Percentiles rank a stretch among this genome's conserved stretches.
These are phyloP conservation scores for Haplographium delicatum DNA, from an alignment of 495 filamentous ascomycete species.

Conservation along the genomic window DNA sequence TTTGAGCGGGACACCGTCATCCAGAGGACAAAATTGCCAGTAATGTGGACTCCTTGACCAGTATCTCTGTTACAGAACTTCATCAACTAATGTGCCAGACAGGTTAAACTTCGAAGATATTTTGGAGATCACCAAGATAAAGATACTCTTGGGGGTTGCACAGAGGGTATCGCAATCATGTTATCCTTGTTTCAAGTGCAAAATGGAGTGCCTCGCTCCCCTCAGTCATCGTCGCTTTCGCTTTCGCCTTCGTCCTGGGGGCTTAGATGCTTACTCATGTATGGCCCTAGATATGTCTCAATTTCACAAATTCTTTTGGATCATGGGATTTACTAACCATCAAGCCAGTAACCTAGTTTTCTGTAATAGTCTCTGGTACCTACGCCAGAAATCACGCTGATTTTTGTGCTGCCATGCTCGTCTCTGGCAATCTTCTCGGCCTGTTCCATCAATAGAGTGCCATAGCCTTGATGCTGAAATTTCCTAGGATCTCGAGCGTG, in stretches of 20 bases:
- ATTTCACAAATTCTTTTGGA: constrained; percentile 29
- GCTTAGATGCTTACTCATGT: constrained; percentile 20
- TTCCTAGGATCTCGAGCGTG: constrained; percentile 90
- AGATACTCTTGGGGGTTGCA: no score
- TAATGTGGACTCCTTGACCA: no score
- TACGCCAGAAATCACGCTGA: constrained; percentile 92
- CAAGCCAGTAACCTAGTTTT: constrained; percentile 85
- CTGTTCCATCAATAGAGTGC: constrained; percentile 95
- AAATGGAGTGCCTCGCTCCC: no score
- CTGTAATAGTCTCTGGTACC: constrained; percentile 92
- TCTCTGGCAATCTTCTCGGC: constrained; percentile 90
- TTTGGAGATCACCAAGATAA: no score
- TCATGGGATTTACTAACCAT: constrained; percentile 91
- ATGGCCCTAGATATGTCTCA: constrained; percentile 9
- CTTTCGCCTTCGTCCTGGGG: constrained; percentile 18
- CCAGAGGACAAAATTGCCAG: no score
- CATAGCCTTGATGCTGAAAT: constrained; percentile 97
- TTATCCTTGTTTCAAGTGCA: no score
- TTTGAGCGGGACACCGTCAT: no score
- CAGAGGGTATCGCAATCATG: no score
- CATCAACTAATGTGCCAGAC: no score
- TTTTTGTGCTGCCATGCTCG: constrained; percentile 89
- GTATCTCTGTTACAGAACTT: no score
- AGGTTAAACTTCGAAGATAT: no score
- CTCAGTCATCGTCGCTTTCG: constrained; percentile 20